Evolutionary conservation across 1,139 yeast genomes (phyloP).

Genomic region (Saccharomyces hybrid): DNA sequence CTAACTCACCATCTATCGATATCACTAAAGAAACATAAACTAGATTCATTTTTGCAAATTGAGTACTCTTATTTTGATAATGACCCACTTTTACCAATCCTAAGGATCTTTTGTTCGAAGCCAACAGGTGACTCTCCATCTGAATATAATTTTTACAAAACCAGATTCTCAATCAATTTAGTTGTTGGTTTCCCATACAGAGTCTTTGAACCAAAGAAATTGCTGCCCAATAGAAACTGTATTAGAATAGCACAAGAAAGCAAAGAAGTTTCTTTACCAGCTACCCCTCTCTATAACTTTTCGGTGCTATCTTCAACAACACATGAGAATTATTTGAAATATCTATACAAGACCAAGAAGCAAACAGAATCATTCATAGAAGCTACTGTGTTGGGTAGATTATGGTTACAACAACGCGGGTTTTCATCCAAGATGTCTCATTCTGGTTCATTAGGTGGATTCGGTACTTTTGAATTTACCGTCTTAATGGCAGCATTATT

Average conservation of each 20-base stretch:
- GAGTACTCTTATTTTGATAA: conserved; percentile 61
- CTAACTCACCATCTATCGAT: conserved; percentile 57
- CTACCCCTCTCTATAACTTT: conserved; percentile 67
- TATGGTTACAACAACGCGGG: conserved; percentile 88
- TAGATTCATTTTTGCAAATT: conserved; percentile 40
- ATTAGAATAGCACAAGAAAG: conserved; percentile 56
- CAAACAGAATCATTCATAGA: conserved; percentile 78
- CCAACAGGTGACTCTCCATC: conserved; percentile 26
- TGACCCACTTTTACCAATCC: conserved; percentile 58
- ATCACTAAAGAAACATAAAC: conserved; percentile 46
- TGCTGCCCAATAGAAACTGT: conserved; percentile 71
- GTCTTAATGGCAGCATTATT: conserved; percentile 71
- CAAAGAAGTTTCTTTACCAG: conserved; percentile 49
- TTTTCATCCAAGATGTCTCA: conserved; percentile 52
- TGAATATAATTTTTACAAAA: conserved; percentile 49
- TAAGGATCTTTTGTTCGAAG: conserved; percentile 41
- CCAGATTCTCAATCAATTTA: conserved; percentile 64
- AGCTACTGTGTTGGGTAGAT: conserved; percentile 77
- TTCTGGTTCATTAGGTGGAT: conserved; percentile 56
- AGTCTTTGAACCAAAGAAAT: conserved; percentile 63
- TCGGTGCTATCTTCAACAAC: conserved; percentile 64
- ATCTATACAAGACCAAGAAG: conserved; percentile 65
- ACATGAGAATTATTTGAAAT: conserved; percentile 63
- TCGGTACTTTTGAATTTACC: conserved; percentile 88
- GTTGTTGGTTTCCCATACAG: conserved; percentile 67